Evolutionary conservation across 1,284 basidiomycete species (phyloP), one percentile per base, ranked within the genome.

Genomic region (Cerioporus squamosus): DNA sequence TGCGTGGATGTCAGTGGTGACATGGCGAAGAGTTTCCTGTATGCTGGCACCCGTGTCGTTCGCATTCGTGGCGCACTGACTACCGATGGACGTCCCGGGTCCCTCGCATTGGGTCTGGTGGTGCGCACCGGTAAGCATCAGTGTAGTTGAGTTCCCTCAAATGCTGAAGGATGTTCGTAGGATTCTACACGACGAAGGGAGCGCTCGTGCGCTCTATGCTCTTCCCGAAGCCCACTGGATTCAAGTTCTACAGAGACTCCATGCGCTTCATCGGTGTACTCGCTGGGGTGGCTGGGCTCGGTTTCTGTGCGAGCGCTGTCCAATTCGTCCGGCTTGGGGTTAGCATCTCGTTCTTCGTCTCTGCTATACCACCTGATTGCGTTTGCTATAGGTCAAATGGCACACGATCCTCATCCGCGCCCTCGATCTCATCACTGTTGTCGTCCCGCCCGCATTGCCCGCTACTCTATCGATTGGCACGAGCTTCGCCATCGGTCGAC

Each of bases 401-500:
- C 87, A 90, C 58, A 97, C 94, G 2, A 98, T 99, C 65, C 68
- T 97, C 57, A 74, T 98, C 44, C 92, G 97, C 45, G 97, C 97
- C 1, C 80, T 99, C 46, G 97, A 99, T 72, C 79, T 99, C n/a
- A 93, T 99, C 71, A 99, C 97, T 0, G 91, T 99, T 44, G 96
- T 99, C 42, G 97, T 99, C 5, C 97, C 97, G 3, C 97, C 97
- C 3, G 97, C 97, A 1, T 83, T 99, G 5, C 97, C 97, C 0
- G 97, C 97, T 0, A 98, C 97, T 1, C 83, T 99, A 62, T 97
- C 96, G 0, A 98, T 99, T 61, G 97, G 97, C 5, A 99, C 96
- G 1, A 95, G 94, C 63, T 99, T 99, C 69, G 94, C 97, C 38
- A 94, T 99, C 60, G 81, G 85, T 42, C 88, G 97, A 31, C 84